Evolutionary conservation across 495 filamentous ascomycete species (phyloP).

Genomic region (Aspergillus bridgeri): DNA sequence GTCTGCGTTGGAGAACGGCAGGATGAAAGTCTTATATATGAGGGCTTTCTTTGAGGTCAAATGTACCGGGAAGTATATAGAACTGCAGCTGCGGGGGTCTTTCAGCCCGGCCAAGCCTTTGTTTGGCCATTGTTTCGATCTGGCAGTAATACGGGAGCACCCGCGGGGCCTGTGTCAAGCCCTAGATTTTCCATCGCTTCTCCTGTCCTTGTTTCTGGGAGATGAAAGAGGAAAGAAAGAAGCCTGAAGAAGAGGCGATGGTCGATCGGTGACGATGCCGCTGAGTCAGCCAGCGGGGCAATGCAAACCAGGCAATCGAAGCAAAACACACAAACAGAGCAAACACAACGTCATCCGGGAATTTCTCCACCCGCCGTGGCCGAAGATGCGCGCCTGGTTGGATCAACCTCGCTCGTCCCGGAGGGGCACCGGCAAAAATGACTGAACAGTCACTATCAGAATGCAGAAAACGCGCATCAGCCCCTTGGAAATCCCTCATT

Average conservation of each 20-base stretch:
- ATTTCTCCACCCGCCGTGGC: constrained; percentile 6
- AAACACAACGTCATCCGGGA: constrained; percentile 10
- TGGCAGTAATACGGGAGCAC: too few species aligned
- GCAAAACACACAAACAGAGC: constrained; percentile 3
- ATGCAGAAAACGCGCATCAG: neutral
- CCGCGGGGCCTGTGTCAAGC: too few species aligned
- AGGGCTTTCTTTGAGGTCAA: neutral
- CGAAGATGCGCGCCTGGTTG: constrained; percentile 1
- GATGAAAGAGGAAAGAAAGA: too few species aligned
- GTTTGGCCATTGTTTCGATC: neutral
- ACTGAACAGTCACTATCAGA: neutral
- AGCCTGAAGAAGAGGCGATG: too few species aligned
- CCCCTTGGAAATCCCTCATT: neutral
- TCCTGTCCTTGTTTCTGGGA: too few species aligned
- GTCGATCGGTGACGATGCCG: neutral
- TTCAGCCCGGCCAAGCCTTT: neutral
- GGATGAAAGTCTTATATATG: neutral
- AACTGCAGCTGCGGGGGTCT: neutral
- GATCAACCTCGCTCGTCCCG: neutral
- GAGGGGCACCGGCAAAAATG: neutral
- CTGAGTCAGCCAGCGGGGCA: neutral
- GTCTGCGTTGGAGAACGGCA: too few species aligned
- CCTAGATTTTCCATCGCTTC: too few species aligned
- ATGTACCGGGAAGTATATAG: neutral
- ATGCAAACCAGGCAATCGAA: neutral